Evolutionary conservation across 257 asterid species (phyloP).

Genomic region (Fraxinus pennsylvanica): DNA sequence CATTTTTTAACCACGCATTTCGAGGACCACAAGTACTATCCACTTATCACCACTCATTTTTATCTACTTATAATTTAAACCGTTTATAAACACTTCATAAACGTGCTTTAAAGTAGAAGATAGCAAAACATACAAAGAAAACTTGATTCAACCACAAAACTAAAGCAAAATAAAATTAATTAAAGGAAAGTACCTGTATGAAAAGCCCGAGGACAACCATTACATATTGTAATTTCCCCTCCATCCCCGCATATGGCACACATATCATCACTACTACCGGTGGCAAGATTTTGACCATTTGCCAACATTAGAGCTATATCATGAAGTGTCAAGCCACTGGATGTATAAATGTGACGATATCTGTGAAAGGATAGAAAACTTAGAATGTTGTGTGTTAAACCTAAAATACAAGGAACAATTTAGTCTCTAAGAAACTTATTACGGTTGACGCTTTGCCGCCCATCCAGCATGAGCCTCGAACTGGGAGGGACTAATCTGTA

Average conservation of each 20-base stretch:
- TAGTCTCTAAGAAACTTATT: slow-evolving; percentile 33
- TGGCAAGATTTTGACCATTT: slow-evolving; percentile 72
- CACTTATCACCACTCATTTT: too few relatives aligned
- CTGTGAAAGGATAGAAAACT: slow-evolving; percentile 42
- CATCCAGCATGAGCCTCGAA: slow-evolving; percentile 98
- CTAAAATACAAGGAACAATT: background rate
- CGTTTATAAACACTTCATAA: background rate
- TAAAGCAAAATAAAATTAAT: background rate
- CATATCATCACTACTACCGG: slow-evolving; percentile 88
- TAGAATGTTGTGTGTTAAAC: slow-evolving; percentile 18
- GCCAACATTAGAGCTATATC: slow-evolving; percentile 96
- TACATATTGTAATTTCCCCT: slow-evolving; percentile 77
- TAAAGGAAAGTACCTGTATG: slow-evolving; percentile 59
- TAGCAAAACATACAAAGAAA: background rate
- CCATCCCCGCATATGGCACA: slow-evolving; percentile 91
- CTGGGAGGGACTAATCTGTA: slow-evolving; percentile 98
- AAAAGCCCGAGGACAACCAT: slow-evolving; percentile 96
- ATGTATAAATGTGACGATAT: slow-evolving; percentile 88
- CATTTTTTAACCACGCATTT: too few relatives aligned
- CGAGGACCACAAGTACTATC: too few relatives aligned
- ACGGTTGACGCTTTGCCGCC: slow-evolving; percentile 99
- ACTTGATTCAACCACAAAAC: slow-evolving; percentile 7
- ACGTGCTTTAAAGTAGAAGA: background rate
- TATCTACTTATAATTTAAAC: too few relatives aligned
- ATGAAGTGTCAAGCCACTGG: slow-evolving; percentile 90